Evolutionary conservation across 208 protist species (phyloP).

Genomic region (Endotrypanum monterogeii): DNA sequence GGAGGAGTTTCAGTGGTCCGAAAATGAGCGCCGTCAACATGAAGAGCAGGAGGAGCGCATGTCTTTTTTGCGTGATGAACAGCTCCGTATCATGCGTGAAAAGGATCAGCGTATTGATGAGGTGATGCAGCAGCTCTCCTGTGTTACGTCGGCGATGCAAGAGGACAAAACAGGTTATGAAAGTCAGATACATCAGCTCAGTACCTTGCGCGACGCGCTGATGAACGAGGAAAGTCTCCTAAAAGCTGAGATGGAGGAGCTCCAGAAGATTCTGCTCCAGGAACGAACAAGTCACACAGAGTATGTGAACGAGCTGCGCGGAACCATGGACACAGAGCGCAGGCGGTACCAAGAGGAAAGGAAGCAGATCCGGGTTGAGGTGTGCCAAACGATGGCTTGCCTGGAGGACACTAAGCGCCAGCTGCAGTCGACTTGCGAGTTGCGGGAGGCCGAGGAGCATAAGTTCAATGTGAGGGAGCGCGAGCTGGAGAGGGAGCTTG

Average conservation of each 20-base stretch:
- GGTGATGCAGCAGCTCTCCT: conserved; percentile 47
- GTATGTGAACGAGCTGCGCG: conserved; percentile 44
- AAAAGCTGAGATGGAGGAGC: conserved; percentile 48
- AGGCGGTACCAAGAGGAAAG: conserved; percentile 37
- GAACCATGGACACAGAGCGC: conserved; percentile 42
- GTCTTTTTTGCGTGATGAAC: conserved; percentile 68
- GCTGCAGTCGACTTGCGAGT: conserved; percentile 40
- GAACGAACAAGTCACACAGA: conserved; percentile 31
- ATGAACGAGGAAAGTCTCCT: conserved; percentile 66
- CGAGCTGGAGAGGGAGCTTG: conserved; percentile 66
- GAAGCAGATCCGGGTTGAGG: conserved; percentile 36
- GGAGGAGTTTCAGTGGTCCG: conserved; percentile 62
- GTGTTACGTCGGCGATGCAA: conserved; percentile 37
- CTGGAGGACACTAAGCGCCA: conserved; percentile 50
- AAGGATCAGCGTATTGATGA: conserved; percentile 70
- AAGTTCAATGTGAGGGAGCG: conserved; percentile 45
- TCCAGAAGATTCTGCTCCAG: conserved; percentile 36
- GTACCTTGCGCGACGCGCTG: conserved; percentile 58
- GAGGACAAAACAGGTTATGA: conserved; percentile 43
- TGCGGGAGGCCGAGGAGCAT: conserved; percentile 51
- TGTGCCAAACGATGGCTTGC: conserved; percentile 31
- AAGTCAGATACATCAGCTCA: conserved; percentile 59
- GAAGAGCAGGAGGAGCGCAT: conserved; percentile 78
- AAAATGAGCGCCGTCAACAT: conserved; percentile 72
- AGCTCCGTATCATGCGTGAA: conserved; percentile 43